Evolutionary conservation across 192 early-diverging fungal species (phyloP), one percentile per base, ranked within the genome.

Genomic region (Martensiomyces pterosporus): DNA sequence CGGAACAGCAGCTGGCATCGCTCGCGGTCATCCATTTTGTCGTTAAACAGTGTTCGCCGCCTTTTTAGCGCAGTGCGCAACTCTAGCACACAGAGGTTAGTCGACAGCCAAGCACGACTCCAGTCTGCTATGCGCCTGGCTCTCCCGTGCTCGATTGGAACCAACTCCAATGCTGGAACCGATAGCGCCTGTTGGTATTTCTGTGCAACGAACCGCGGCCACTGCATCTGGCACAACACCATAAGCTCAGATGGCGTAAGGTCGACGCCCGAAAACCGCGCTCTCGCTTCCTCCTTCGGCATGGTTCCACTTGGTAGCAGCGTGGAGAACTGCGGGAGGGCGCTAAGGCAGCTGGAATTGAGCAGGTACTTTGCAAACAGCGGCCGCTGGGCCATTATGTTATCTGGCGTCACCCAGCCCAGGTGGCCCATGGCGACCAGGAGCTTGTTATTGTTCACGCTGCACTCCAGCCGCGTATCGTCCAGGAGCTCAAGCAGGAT

Each of bases 401-500:
- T 65, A 16, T 43, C 27, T 5, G 49, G 53, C 9, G 52, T 56
- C 35, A 61, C 49, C 57, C 53, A 55, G 9, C 62, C 58, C 14
- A 73, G 44, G 8, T 50, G 52, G 15, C 26, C 40, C 1, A 59
- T 29, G 0, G 68, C 52, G 14, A 25, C 19, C 8, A 72, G 41
- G n/a, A 72, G n/a, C 2, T 12, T 29, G 14, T 41, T 14, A 2
- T 32, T 40, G 3, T 27, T 9, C 1, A 33, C 14, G 18, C 32
- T 23, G 24, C 34, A 44, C 6, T 10, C 17, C 2, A 64, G 43
- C 3, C 68, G 57, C 10, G 62, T 44, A 33, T 65, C 62, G 18
- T 73, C 62, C 18, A 65, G 36, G 21, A 65, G 33, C 47, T 72
- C 68, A 9, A 72, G 48, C 21, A 65, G n/a, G 24, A 72, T 38